phyloP scores from a whole-genome alignment of 1,284 basidiomycete genomes.

The Pseudozyma sp. region DNA sequence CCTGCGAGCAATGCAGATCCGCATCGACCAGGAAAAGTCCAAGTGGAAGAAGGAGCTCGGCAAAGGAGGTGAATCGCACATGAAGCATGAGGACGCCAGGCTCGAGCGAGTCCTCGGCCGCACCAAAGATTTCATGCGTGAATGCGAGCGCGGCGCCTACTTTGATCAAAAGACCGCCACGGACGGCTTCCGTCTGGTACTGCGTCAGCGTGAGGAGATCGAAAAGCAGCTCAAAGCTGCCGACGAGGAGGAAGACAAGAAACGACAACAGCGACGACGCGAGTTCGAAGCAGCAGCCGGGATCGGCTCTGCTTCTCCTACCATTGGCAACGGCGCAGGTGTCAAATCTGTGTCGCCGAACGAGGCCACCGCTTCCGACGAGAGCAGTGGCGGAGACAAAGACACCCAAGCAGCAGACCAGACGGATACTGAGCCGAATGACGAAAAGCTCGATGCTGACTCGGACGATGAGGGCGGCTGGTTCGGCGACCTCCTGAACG shows the following conservation, averaged over 20 bases:
- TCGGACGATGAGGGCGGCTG: slow-evolving; percentile 73
- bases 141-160: slow-evolving; percentile 55
- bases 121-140: slow-evolving; percentile 57
- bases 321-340: slow-evolving; percentile 2
- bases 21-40: slow-evolving; percentile 57
- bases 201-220: slow-evolving; percentile 52
- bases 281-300: slow-evolving; percentile 71
- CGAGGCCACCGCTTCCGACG: background rate
- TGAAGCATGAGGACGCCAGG: slow-evolving; percentile 38
- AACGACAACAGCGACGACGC: slow-evolving; percentile 70
- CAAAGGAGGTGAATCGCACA: slow-evolving; percentile 23
- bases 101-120: slow-evolving; percentile 40
- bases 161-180: slow-evolving; percentile 55
- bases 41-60: slow-evolving; percentile 56
- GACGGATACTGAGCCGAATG: slow-evolving; percentile 2
- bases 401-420: slow-evolving; percentile 1
- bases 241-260: slow-evolving; percentile 34
- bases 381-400: background rate
- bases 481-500: slow-evolving; percentile 81
- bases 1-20: slow-evolving; percentile 54
- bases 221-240: slow-evolving; percentile 49
- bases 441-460: slow-evolving; percentile 17
- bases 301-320: slow-evolving; percentile 3
- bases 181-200: slow-evolving; percentile 52
- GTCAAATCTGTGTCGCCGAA: background rate